Evolutionary conservation across 2,329 filamentous ascomycete species (phyloP).

Genomic region (Aureobasidium sp.): DNA sequence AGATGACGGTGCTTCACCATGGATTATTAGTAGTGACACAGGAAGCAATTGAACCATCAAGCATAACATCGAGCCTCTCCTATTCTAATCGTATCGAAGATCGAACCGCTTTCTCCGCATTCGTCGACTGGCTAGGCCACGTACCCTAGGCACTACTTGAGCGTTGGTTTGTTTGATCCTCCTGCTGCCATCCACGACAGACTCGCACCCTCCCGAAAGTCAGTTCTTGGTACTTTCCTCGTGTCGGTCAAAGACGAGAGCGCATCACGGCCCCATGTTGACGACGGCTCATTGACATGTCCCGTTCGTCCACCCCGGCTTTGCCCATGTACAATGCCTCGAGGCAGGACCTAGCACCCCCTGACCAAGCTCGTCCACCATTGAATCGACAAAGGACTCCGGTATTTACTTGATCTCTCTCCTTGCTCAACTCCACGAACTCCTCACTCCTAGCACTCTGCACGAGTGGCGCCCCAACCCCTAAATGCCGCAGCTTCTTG

Average conservation of each 20-base stretch:
- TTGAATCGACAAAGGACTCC: neutral
- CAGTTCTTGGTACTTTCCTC: neutral
- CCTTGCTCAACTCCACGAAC: neutral
- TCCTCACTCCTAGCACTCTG: neutral
- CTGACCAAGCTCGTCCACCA: neutral
- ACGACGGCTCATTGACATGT: constrained; percentile 39
- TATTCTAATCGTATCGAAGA: neutral
- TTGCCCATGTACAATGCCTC: constrained; percentile 48
- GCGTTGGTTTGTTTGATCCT: neutral
- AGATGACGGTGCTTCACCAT: neutral
- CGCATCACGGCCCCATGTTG: constrained; percentile 4
- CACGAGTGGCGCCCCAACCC: neutral
- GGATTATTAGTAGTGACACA: neutral
- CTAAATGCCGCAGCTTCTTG: neutral
- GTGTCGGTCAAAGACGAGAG: constrained; percentile 17
- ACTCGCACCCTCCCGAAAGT: neutral
- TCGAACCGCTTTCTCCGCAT: constrained; percentile 5
- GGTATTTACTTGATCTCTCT: neutral
- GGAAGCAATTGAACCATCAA: neutral
- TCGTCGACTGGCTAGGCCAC: neutral
- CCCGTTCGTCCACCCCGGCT: constrained; percentile 50
- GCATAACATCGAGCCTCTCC: neutral
- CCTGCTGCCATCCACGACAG: neutral
- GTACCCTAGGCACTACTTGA: constrained; percentile 2
- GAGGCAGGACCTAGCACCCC: constrained; percentile 1